Conservation (phyloP, 2,329 filamentous ascomycete genomes). For the Fusarium sterilihyphosum region DNA sequence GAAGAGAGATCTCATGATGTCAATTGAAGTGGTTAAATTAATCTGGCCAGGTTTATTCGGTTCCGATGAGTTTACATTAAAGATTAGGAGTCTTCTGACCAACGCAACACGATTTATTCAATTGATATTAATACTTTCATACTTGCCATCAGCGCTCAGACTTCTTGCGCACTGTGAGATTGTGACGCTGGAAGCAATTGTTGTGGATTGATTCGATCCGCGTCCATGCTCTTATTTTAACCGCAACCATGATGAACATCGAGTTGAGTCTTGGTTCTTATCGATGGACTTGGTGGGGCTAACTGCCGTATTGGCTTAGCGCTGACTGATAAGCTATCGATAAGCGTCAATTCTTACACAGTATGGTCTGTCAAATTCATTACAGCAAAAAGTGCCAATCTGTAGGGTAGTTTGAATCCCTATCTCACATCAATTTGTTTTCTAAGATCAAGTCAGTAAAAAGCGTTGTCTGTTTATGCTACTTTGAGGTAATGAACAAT, state of each 20-base stretch:
- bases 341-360: not conserved
- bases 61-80: too few species aligned
- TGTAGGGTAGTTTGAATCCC: too few species aligned
- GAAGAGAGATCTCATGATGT: too few species aligned
- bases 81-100: too few species aligned
- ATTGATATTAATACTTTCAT: too few species aligned
- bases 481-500: accelerated
- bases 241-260: not conserved
- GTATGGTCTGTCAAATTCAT: too few species aligned
- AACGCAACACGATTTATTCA: too few species aligned
- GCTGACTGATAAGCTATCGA: not conserved
- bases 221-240: not conserved
- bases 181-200: not conserved
- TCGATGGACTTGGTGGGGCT: not conserved
- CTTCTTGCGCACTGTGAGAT: not conserved
- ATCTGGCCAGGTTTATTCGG: accelerated
- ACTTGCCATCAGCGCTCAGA: too few species aligned
- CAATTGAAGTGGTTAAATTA: too few species aligned
- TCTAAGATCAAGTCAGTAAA: accelerated
- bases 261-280: not conserved
- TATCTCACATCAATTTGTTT: too few species aligned
- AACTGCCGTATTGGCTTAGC: accelerated
- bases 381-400: accelerated
- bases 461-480: accelerated
- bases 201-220: accelerated